phyloP scores from a whole-genome alignment of 164 flowering plant species.

The Piper longum region DNA sequence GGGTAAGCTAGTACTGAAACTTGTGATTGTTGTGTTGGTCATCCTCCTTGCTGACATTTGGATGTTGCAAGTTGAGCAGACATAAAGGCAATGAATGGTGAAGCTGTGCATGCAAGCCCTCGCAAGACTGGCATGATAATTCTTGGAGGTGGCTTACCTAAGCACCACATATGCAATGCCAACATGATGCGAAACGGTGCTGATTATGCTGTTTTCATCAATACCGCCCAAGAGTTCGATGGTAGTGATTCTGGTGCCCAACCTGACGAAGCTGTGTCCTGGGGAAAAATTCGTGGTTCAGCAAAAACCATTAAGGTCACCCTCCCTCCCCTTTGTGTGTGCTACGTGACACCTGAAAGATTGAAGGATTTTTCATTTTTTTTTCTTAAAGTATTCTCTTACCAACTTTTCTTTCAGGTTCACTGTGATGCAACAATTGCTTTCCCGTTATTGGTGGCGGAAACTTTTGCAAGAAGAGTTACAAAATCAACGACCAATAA shows the following conservation, averaged over 20 bases:
- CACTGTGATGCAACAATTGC: constrained; percentile 97
- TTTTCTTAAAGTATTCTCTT: not conserved
- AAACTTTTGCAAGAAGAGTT: constrained; percentile 65
- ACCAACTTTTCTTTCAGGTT: constrained; percentile 30
- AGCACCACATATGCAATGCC: constrained; percentile 96
- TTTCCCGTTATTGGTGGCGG: constrained; percentile 79
- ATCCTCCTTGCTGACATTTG: not conserved
- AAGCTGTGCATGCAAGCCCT: constrained; percentile 80
- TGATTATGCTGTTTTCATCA: constrained; percentile 86
- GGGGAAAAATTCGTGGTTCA: constrained; percentile 88
- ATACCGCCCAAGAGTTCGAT: constrained; percentile 95
- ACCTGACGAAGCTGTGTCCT: constrained; percentile 95
- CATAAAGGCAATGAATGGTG: constrained; percentile 80
- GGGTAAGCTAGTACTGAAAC: constrained; percentile 24
- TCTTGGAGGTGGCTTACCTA: constrained; percentile 91
- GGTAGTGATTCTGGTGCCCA: constrained; percentile 98
- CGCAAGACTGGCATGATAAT: constrained; percentile 86
- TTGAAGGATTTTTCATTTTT: not conserved
- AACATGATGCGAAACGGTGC: constrained; percentile 99
- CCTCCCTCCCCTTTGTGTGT: not conserved
- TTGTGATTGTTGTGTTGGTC: not conserved
- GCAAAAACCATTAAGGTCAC: constrained; percentile 83
- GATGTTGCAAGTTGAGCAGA: constrained; percentile 26
- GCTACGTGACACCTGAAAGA: too few species aligned
- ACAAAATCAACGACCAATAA: constrained; percentile 5